Percentiles rank a stretch among this genome's conserved stretches.
Evolutionary conservation across 345 rosid genomes (phyloP).

Genomic region (Eucalyptus coolabah): DNA sequence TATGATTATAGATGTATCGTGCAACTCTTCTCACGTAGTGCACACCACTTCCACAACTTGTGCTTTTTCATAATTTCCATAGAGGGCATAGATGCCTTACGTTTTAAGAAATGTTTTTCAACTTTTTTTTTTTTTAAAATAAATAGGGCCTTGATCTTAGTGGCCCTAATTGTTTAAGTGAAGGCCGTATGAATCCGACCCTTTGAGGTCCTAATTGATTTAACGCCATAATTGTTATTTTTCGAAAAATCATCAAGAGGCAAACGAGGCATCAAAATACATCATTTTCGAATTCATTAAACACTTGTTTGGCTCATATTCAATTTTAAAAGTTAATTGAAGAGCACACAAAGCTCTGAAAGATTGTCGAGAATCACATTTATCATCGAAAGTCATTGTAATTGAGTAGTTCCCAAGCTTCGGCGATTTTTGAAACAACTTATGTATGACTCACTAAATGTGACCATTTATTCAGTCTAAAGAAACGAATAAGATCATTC

Average conservation of each 20-base stretch:
- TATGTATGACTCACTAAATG: fast-evolving
- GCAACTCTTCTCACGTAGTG: not conserved
- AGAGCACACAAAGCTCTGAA: not conserved
- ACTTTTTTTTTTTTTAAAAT: too few species aligned
- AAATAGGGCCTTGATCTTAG: not conserved
- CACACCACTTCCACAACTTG: not conserved
- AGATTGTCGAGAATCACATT: not conserved
- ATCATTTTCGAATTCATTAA: not conserved
- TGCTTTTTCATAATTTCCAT: not conserved
- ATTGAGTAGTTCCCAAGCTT: not conserved
- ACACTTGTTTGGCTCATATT: not conserved
- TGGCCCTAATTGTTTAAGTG: not conserved
- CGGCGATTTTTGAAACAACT: fast-evolving
- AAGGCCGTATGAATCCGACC: not conserved
- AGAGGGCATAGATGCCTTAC: not conserved
- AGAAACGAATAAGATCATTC: fast-evolving
- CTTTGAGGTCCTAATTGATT: not conserved
- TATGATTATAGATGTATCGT: not conserved
- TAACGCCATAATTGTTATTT: not conserved
- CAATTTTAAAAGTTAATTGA: not conserved
- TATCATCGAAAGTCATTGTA: not conserved
- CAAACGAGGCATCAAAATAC: not conserved
- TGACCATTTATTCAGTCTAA: fast-evolving
- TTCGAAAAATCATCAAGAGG: not conserved
- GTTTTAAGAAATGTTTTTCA: too few species aligned